Conservation (phyloP, 306 rosid species). For the Canavalia gladiata region DNA sequence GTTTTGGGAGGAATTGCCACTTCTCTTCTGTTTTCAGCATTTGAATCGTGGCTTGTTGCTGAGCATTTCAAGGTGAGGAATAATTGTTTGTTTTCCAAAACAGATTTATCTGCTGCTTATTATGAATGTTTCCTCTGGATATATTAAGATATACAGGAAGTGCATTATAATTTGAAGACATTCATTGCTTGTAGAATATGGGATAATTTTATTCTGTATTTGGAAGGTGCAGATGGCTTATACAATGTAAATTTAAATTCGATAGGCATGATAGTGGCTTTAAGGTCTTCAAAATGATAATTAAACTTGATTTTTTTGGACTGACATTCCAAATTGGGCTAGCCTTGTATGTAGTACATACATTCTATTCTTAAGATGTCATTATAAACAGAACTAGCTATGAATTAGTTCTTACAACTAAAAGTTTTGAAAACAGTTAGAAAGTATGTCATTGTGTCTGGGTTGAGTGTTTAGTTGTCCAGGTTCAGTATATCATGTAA, state of each 20-base stretch:
- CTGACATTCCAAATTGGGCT: neutral
- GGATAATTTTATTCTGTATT: conserved; percentile 3
- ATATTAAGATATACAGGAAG: neutral
- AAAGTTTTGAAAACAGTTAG: neutral
- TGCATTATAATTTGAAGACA: conserved; percentile 32
- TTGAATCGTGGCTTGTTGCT: conserved; percentile 99
- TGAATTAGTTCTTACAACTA: neutral
- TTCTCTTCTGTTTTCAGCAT: conserved; percentile 92
- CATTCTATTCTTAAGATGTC: conserved; percentile 6
- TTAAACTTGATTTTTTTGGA: conserved; percentile 22
- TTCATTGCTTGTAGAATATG: conserved; percentile 9
- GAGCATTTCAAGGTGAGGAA: conserved; percentile 93
- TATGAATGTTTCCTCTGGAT: conserved; percentile 24
- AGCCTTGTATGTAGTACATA: conserved; percentile 10
- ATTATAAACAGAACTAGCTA: conserved; percentile 3
- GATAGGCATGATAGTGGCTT: neutral
- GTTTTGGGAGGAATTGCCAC: conserved; percentile 97
- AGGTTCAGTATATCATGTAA: conserved; percentile 17
- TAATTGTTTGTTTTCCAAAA: neutral
- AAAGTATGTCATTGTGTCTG: neutral
- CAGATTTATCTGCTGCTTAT: neutral
- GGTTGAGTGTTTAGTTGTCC: neutral
- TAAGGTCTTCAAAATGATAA: conserved; percentile 3
- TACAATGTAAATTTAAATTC: conserved; percentile 18
- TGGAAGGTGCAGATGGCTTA: conserved; percentile 28